Evolutionary conservation across 306 rosid genomes (phyloP), one percentile per base, ranked within the genome.

Genomic region (Malus sieversii): DNA sequence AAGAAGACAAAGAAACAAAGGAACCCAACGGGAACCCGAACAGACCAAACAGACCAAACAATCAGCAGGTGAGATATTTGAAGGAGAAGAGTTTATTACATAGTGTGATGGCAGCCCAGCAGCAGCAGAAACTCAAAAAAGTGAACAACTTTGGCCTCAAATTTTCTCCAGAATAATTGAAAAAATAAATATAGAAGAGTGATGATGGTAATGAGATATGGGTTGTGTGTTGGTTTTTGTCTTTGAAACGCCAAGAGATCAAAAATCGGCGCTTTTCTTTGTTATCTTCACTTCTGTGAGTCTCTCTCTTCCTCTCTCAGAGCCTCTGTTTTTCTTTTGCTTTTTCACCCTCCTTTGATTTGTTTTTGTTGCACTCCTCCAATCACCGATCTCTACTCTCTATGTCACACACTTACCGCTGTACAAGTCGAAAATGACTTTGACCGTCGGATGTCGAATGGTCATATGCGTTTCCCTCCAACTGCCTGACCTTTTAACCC

Each of bases 361-460:
- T 74, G 70, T 51, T 60, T 30, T 14, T 76, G 53, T 66, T 75
- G 19, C 55, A 4, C 30, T 45, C 44, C 64, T 77, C 52, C 71
- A 64, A 63, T 63, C 77, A 55, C 81, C 19, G 35, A 15, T 59
- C 30, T 20, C 22, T 8, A 18, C 51, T 61, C 73, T 35, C 66
- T 4, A 1, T 60, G 30, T 59, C 13, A 25, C 30, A 60, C 68
- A 38, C 42, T 38, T 38, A 38, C 42, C 9, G 6, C 22, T 32
- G 12, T 18, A 32, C 33, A 46, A 72, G 48, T 59, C 6, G 65
- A 48, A 46, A 57, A 68, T 16, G 25, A 75, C 66, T 64, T 2
- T 33, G 32, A 33, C 81, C 78, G 73, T 79, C 16, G 5, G 84
- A 82, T 82, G 25, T 4, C 2, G 40, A 61, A 30, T 52, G 88